phyloP scores from a whole-genome alignment of 305 asterid genomes.

The Solanum hybrid region DNA sequence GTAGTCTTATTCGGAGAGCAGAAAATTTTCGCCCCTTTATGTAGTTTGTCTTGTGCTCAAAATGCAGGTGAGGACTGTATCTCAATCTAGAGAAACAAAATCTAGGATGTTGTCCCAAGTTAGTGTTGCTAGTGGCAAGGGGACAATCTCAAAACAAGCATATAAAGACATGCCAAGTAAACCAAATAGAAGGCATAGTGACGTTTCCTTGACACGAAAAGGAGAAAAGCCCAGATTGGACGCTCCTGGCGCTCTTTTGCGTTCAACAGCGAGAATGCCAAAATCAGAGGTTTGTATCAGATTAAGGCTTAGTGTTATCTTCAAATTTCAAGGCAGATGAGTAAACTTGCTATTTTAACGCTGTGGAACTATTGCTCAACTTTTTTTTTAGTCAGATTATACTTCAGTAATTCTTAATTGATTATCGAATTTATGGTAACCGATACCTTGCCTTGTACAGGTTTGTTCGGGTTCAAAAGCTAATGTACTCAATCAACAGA shows the following conservation, averaged over 20 bases:
- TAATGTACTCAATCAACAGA: slow-evolving; percentile 19
- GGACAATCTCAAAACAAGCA: slow-evolving; percentile 15
- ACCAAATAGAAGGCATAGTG: slow-evolving; percentile 16
- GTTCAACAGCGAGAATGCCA: slow-evolving; percentile 17
- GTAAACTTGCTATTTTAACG: neutral
- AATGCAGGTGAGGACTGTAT: slow-evolving; percentile 36
- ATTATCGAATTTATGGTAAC: neutral
- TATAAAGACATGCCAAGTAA: slow-evolving; percentile 15
- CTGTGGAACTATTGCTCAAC: neutral
- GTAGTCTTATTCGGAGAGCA: neutral
- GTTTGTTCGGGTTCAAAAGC: slow-evolving; percentile 22
- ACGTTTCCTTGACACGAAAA: slow-evolving; percentile 9
- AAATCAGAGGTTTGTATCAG: slow-evolving; percentile 36
- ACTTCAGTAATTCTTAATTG: neutral
- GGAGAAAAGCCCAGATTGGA: slow-evolving; percentile 14
- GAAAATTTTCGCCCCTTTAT: neutral
- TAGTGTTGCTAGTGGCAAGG: slow-evolving; percentile 21
- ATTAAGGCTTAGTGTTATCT: neutral
- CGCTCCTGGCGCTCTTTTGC: slow-evolving; percentile 15
- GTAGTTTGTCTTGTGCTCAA: neutral
- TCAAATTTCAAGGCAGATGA: neutral
- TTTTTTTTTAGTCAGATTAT: neutral
- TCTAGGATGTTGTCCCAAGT: slow-evolving; percentile 23
- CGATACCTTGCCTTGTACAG: slow-evolving; percentile 17
- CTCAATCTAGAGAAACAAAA: slow-evolving; percentile 20